Percentiles rank a stretch among this genome's conserved stretches.
phyloP scores from a whole-genome alignment of 169 alveolate genomes.

The Plasmodium knowlesi region DNA sequence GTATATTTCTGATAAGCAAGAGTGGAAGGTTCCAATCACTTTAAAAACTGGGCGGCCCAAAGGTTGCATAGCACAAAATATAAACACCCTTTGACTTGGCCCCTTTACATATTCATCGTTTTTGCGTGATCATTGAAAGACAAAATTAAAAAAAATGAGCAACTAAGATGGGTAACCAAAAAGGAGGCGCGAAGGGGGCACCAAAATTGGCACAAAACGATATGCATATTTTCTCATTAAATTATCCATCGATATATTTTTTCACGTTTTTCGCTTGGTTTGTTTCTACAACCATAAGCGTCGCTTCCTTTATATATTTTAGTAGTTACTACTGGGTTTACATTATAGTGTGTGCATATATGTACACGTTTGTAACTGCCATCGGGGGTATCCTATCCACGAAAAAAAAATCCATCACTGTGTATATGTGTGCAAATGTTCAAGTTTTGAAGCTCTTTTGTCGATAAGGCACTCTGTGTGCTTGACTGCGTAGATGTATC shows the following conservation, averaged over 20 bases:
- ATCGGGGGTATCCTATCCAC: neutral
- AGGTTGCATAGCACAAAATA: neutral
- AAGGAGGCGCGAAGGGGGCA: no score
- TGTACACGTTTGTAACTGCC: neutral
- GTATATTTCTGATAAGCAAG: neutral
- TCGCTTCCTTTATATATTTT: neutral
- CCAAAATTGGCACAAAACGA: no score
- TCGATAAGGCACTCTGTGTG: neutral
- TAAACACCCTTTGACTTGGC: neutral
- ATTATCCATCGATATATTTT: neutral
- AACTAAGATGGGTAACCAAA: neutral
- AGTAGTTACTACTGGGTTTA: neutral
- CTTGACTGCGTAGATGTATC: neutral
- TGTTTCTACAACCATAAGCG: neutral
- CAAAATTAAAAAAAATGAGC: neutral
- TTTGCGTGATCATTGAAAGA: neutral
- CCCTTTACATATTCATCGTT: neutral
- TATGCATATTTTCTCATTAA: neutral
- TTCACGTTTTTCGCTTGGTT: neutral
- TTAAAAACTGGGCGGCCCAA: neutral
- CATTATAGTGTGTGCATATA: neutral
- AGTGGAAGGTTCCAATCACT: neutral
- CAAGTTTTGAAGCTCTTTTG: neutral
- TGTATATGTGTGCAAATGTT: neutral
- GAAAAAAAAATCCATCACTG: neutral